Base-by-base conservation (phyloP, 2,329 filamentous ascomycete genomes). In the Alternaria conjuncta region DNA sequence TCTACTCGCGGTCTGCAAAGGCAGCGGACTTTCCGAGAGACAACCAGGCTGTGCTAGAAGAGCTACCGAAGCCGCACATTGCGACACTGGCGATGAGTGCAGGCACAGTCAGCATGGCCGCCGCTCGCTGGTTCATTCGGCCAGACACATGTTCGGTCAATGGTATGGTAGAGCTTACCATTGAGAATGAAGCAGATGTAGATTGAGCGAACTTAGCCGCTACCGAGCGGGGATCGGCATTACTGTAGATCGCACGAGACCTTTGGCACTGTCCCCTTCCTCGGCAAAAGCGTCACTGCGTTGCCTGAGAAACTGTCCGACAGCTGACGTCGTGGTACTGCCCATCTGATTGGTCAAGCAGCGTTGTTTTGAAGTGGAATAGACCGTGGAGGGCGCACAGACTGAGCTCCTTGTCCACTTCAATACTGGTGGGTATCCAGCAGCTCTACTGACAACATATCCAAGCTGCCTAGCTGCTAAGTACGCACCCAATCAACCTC, bases 81-180 rank as follows among this genome's bases (percentile, higher is more conserved):
- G 73, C 76, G 4, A 68, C 75, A 11, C 58, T 79, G 26, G 75
- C 71, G 1, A 79, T 79, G 77, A 75, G 70, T 12, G 72, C 75
- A 26, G 77, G 76, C 1, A 67, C 78, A n/a, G 63, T 78, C 8
- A 69, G 75, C n/a, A 75, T 79, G 76, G 74, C 74, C 3, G 66
- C 68, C 26, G 69, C 70, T 8, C 69, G 74, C 18, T 74, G 62
- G 67, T 54, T 53, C 6, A 72, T 74, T 20, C 66, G 61, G 21
- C 71, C 67, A 10, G 56, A 66, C 25, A 64, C 36, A 28, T 55
- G 64, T 25, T 28, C 41, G 8, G 46, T 50, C 15, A 65, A 61
- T 15, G 62, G 64, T 9, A 59, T 70, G 64, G 21, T 69, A 3
- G 71, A 73, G 55, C 65, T 73, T 11, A 60, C 61, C 6, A 64